Evolutionary conservation across 495 filamentous ascomycete genomes (phyloP).

Genomic region (Neurospora sp.): DNA sequence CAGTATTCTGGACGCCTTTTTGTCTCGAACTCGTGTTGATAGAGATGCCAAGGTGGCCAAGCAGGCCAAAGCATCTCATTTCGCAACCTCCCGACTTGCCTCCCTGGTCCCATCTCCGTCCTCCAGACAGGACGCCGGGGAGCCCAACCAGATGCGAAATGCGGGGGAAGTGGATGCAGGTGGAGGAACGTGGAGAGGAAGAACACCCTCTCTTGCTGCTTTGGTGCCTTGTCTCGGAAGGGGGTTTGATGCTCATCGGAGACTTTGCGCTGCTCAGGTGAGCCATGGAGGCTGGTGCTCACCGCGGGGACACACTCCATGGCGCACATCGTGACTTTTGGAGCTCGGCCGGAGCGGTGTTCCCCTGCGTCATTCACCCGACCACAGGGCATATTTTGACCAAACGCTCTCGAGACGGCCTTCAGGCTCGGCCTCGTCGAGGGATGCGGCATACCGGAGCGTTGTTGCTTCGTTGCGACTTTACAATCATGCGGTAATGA

Average conservation of each 20-base stretch:
- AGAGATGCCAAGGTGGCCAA: not conserved
- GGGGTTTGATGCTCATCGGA: not conserved
- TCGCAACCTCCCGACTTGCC: not conserved
- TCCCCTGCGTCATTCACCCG: not conserved
- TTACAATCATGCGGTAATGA: not conserved
- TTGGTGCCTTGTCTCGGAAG: not conserved
- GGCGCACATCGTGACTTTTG: not conserved
- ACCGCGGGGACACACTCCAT: not conserved
- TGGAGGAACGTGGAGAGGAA: conserved; percentile 21
- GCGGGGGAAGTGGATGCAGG: conserved; percentile 15
- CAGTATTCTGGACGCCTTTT: not conserved
- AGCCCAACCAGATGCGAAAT: conserved; percentile 24
- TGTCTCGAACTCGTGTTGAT: not conserved
- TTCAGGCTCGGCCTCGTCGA: not conserved
- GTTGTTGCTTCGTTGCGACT: not conserved
- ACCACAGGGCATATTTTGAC: not conserved
- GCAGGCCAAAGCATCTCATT: not conserved
- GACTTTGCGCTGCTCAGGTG: not conserved
- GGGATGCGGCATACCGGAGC: not conserved
- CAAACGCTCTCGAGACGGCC: not conserved
- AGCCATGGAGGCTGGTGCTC: not conserved
- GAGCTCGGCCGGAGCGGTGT: not conserved
- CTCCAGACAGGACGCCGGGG: not conserved
- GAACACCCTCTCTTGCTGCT: conserved; percentile 5
- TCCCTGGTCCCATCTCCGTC: not conserved